A percentile compares a stretch with the other conserved stretches of the same genome.
Evolutionary conservation across 116 monocot genomes (phyloP).

Genomic region (Thalassia testudinum): DNA sequence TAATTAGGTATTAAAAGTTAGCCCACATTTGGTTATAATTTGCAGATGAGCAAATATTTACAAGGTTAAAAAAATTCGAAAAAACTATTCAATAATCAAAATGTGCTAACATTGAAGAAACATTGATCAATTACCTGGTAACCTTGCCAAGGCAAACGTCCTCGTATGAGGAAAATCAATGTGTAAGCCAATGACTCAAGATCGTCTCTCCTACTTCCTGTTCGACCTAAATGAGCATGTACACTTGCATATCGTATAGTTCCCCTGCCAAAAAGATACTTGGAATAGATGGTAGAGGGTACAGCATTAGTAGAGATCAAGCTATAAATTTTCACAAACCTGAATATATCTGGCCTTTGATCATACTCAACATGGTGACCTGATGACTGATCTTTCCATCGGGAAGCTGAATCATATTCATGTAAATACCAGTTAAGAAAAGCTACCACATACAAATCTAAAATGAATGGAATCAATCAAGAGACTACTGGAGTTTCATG

Average conservation of each 20-base stretch:
- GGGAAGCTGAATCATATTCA: slow-evolving; percentile 36
- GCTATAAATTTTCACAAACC: slow-evolving; percentile 15
- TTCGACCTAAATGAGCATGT: slow-evolving; percentile 98
- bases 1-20: slow-evolving; percentile 1
- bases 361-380: slow-evolving; percentile 71
- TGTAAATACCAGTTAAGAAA: too few species aligned
- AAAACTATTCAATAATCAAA: too few species aligned
- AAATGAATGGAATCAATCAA: background rate
- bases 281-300: slow-evolving; percentile 1
- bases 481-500: too few species aligned
- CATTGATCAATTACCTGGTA: slow-evolving; percentile 54
- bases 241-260: slow-evolving; percentile 87
- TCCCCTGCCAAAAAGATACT: slow-evolving; percentile 29
- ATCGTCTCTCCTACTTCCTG: slow-evolving; percentile 96
- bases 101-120: background rate
- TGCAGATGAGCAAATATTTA: too few species aligned
- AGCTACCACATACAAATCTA: too few species aligned
- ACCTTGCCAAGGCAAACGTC: slow-evolving; percentile 96
- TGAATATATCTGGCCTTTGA: slow-evolving; percentile 68
- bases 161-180: slow-evolving; percentile 74
- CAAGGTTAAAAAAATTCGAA: too few species aligned
- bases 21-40: background rate
- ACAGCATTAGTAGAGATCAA: background rate
- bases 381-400: slow-evolving; percentile 75
- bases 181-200: slow-evolving; percentile 93